Base-by-base conservation (phyloP, 2,329 filamentous ascomycete species). In the Niveomyces coronatus region DNA sequence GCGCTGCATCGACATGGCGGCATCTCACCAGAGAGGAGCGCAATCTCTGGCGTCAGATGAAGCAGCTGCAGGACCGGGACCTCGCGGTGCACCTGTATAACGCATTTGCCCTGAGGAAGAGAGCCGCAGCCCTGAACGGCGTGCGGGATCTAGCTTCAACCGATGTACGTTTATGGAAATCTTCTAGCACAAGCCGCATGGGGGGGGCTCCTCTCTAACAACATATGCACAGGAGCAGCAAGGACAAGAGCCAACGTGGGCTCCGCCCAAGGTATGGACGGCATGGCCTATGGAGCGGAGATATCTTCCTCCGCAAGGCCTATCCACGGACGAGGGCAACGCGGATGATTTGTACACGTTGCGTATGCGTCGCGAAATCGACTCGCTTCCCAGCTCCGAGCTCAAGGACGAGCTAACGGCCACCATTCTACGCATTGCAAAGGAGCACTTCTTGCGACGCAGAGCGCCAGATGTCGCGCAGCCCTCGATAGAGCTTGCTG, bases 71-170 rank as follows among this genome's bases (percentile, higher is more conserved):
- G 24, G 73, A 80, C 27, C 65, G 71, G 37, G 80, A 95, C 53
- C 62, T 95, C 9, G 68, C 75, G 0, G 61, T 79, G 31, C 88
- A 94, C 60, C 63, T 95, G 5, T 94, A 85, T 61, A 85, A 91
- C 56, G 70, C 81, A 0, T 81, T 82, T 60, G 71, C 71, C 24
- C 63, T 93, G 39, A 86, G 81, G 55, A 49, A 49, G 39, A 49
- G 48, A 24, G 51, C 45, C 6, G 47, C 43, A 24, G 46, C 55
- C 29, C 38, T 46, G 18, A 53, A 39, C 37, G 52, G 49, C 31
- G 53, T 51, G 3, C 39, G 47, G 15, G 49, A 51, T 30, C 38
- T 60, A n/a, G 47, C 41, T 58, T 19, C 48, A 48, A 41, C 53
- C 46, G 42, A 58, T 55, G 42, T 50, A 51, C 36, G 17, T 3